A percentile compares a stretch with the other conserved stretches of the same genome.
These are phyloP conservation scores for Auriculariales sp. DNA, from an alignment of 768 basidiomycete species.

Conservation along the genomic window DNA sequence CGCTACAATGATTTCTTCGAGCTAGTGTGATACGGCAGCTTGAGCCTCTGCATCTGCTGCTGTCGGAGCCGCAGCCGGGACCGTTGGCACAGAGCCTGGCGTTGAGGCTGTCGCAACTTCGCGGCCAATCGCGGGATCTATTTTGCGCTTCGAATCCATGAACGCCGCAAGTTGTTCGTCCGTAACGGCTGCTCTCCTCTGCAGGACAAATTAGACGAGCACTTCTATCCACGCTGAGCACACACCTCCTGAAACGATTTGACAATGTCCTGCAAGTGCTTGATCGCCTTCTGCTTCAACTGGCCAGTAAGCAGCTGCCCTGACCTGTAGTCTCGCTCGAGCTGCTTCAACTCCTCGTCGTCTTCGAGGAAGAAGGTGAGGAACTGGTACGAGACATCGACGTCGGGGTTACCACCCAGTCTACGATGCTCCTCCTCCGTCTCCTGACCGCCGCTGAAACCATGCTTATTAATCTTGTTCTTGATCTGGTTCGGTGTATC, in stretches of 20 bases:
- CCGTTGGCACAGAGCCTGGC: too few species aligned
- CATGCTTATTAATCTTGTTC: conserved; percentile 92
- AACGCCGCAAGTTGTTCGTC: conserved; percentile 61
- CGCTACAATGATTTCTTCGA: too few species aligned
- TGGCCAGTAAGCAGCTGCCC: conserved; percentile 81
- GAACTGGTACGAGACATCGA: conserved; percentile 94
- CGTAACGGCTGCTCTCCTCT: conserved; percentile 72
- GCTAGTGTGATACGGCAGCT: too few species aligned
- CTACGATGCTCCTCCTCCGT: conserved; percentile 89
- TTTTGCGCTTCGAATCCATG: conserved; percentile 72
- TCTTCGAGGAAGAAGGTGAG: conserved; percentile 90
- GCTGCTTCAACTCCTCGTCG: conserved; percentile 66
- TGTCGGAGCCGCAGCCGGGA: too few species aligned
- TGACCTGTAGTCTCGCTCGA: conserved; percentile 86
- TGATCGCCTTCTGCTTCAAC: conserved; percentile 80
- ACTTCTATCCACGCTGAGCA: background rate
- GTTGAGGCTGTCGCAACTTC: background rate
- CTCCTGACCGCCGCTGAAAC: conserved; percentile 89
- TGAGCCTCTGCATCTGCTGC: too few species aligned
- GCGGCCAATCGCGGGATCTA: conserved; percentile 24
- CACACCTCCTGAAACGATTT: conserved; percentile 71
- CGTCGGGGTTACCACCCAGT: conserved; percentile 83
- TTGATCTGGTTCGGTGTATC: conserved; percentile 89
- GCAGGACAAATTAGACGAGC: conserved; percentile 1
- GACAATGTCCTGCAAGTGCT: conserved; percentile 68